Base-by-base conservation (phyloP, 352 stramenopile species). In the Globisporangium abappressorium region DNA sequence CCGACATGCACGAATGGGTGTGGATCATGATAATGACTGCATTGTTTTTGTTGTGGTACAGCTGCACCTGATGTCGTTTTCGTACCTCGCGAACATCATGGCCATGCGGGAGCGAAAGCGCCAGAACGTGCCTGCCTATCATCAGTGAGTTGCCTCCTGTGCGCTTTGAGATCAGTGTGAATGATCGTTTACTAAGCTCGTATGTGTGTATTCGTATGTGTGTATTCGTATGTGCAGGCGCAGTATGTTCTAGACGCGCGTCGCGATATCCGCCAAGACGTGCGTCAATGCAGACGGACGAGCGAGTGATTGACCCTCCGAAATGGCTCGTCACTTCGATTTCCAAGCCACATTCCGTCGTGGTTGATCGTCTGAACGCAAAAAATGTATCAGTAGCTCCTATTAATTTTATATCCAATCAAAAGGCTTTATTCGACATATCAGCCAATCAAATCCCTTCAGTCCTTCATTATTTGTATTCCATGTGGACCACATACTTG, bases 41-140 rank as follows among this genome's bases (percentile, higher is more conserved):
- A 41, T 54, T 59, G 4, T 41, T 7, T 34, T 4, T 20, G 20
- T 62, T 47, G 24, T 24, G 3, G 26, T 61, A n/a, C 47, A 85
- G 78, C 41, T 83, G 18, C 78, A 85, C n/a, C 47, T 85, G 22
- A 78, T 72, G 59, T 83, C 78, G 30, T 85, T 85, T 57, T 78
- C 78, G 58, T 85, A 80, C 56, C 66, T 85, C 12, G 78, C 78
- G 7, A 85, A 83, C 67, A 77, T 85, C 60, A 81, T 85, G 71
- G 78, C 78, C n/a, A 72, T 77, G 28, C 74, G 78, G 49, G 76
- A 81, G 64, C 76, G 75, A 33, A 80, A 83, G 59, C 68, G 74
- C 26, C 65, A 70, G 58, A 76, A 67, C 28, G 63, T 47, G 69
- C 61, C 66, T 12, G 47, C 66, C 5, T 68, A 74, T 26, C 68